phyloP scores from a whole-genome alignment of 495 filamentous ascomycete genomes.

The Penicillium argentinense region DNA sequence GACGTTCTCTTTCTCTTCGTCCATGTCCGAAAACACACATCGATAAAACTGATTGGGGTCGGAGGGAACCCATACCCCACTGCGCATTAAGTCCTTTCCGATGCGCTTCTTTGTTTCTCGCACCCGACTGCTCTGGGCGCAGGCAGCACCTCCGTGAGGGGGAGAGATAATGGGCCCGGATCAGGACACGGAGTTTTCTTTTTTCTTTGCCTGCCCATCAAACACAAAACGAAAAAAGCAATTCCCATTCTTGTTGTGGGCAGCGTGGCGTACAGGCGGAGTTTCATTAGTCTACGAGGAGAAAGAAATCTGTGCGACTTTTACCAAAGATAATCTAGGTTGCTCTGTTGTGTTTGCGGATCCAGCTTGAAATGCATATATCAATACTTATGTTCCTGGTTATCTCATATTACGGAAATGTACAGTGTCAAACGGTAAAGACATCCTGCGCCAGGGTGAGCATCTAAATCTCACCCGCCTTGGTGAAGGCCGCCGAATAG shows the following conservation, averaged over 20 bases:
- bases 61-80: slow-evolving; percentile 11
- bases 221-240: slow-evolving; percentile 31
- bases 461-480: too few relatives aligned
- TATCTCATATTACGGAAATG: too few relatives aligned
- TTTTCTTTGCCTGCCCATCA: slow-evolving; percentile 12
- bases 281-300: slow-evolving; percentile 26
- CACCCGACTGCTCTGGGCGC: too few relatives aligned
- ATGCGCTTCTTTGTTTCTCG: neutral
- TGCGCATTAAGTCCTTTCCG: slow-evolving; percentile 17
- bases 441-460: neutral
- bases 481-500: too few relatives aligned
- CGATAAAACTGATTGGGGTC: neutral
- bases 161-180: neutral
- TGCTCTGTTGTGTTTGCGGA: slow-evolving; percentile 15
- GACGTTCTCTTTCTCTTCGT: neutral
- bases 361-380: slow-evolving; percentile 24
- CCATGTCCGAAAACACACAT: slow-evolving; percentile 1
- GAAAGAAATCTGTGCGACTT: too few relatives aligned
- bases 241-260: slow-evolving; percentile 37
- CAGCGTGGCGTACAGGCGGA: slow-evolving; percentile 51
- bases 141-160: neutral
- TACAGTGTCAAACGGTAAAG: neutral
- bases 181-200: slow-evolving; percentile 22
- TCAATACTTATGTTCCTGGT: too few relatives aligned
- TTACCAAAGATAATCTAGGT: too few relatives aligned